These are phyloP conservation scores for Puccinia coronata DNA, from an alignment of 1,284 basidiomycete species.

Conservation along the genomic window DNA sequence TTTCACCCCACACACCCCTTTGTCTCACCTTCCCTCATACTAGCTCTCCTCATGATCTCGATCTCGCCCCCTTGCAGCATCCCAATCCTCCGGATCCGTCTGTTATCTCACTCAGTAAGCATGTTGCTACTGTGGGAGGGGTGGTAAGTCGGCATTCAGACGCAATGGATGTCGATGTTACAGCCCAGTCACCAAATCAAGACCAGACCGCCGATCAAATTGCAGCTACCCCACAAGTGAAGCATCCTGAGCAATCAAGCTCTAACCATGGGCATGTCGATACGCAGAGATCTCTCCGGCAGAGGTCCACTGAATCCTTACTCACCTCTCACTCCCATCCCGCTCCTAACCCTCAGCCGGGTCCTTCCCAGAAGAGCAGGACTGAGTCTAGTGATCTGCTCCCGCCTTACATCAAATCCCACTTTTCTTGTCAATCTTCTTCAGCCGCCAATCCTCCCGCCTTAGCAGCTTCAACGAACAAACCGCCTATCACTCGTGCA, in stretches of 20 bases:
- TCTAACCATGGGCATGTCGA: background rate
- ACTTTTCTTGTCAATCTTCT: background rate
- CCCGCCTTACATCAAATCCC: background rate
- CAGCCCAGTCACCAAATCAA: background rate
- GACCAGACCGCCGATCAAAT: background rate
- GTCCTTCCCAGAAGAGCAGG: slow-evolving; percentile 12
- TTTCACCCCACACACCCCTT: background rate
- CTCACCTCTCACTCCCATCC: background rate
- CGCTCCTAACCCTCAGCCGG: background rate
- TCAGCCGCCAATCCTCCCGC: background rate
- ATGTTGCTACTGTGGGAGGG: background rate
- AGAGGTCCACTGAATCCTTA: background rate
- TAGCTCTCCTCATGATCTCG: slow-evolving; percentile 31
- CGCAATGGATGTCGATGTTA: slow-evolving; percentile 31
- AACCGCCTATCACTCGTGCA: slow-evolving; percentile 7
- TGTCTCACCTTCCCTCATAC: background rate
- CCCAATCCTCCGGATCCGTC: background rate
- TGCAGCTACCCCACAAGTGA: background rate
- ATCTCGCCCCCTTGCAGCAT: slow-evolving; percentile 19
- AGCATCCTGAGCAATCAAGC: background rate
- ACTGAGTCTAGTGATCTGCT: background rate
- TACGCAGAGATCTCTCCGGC: slow-evolving; percentile 11
- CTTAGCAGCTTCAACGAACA: background rate
- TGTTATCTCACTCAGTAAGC: background rate
- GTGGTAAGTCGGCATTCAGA: background rate